Evolutionary conservation across 495 filamentous ascomycete species (phyloP), one percentile per base, ranked within the genome.

Genomic region (Xylona heveae): DNA sequence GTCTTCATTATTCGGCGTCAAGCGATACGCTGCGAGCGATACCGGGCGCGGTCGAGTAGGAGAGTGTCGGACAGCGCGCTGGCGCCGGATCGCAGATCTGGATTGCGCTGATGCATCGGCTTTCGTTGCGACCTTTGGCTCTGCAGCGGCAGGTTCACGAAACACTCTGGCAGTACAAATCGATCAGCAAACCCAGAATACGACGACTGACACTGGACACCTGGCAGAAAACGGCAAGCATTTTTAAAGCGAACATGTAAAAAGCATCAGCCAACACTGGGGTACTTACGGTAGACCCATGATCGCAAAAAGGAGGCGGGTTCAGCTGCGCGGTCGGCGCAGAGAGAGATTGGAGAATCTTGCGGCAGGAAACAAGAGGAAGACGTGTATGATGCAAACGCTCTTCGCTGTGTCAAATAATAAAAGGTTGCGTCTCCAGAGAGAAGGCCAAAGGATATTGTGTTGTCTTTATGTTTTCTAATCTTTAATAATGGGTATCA

Each of bases 61-160:
- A 16, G 20, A 19, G 23, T 33, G 29, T 41, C 62, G 61, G 34
- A 58, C 42, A 31, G 51, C 49, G 36, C 51, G 38, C 44, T 59
- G 54, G 42, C 72, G 67, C 35, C 78, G 70, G 40, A 90, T 90
- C 5, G 71, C 47, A 16, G 78, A 84, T 43, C 81, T 75, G 40
- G 66, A 55, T 36, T 58, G 56, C 25, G 72, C 64, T 28, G 72
- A 62, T 13, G 56, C 44, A 31, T 72, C 61, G 25, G 59, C 54
- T 37, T 73, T 71, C 37, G 53, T 42, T 29, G 59, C 51, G 38
- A 61, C 52, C 42, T 70, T 67, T 38, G 62, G 55, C 43, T 70
- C 68, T 36, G 60, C 47, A 10, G 62, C 64, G 33, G 61, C 58
- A 18, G 67, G 64, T 42, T 68, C 62, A 42, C 62, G 59, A 53